These are phyloP conservation scores for Phytophthora hybrid DNA, from an alignment of 352 stramenopile species.

Conservation along the genomic window DNA sequence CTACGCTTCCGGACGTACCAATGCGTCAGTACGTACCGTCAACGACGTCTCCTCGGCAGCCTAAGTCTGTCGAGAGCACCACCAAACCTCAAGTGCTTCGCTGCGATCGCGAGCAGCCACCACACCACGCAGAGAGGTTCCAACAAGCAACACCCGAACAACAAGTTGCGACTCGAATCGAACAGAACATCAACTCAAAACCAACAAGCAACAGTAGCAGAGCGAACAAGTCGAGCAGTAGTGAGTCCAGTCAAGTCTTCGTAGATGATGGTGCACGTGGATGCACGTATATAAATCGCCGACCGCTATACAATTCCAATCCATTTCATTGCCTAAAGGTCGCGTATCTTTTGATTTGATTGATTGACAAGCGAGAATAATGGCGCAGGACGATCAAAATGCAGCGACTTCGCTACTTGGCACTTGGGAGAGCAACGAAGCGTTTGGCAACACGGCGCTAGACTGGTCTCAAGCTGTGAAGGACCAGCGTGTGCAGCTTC, in stretches of 20 bases:
- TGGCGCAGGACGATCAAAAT: constrained; percentile 11
- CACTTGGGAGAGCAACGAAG: constrained; percentile 71
- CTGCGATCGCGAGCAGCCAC: constrained; percentile 24
- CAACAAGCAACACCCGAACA: constrained; percentile 5
- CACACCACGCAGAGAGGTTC: constrained; percentile 31
- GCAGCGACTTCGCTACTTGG: constrained; percentile 38
- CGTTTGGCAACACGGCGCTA: constrained; percentile 79
- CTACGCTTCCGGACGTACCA: constrained; percentile 55
- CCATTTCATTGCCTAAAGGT: constrained; percentile 5
- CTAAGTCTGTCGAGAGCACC: constrained; percentile 26
- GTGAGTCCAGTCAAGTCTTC: constrained; percentile 33
- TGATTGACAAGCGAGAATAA: constrained; percentile 25
- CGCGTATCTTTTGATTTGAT: constrained; percentile 15
- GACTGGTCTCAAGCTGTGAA: constrained; percentile 83
- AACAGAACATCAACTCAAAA: background rate
- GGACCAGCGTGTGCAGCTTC: constrained; percentile 47
- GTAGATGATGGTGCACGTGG: constrained; percentile 26
- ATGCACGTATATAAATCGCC: constrained; percentile 34
- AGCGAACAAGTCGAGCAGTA: constrained; percentile 36
- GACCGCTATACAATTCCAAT: constrained; percentile 21
- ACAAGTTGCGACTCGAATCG: constrained; percentile 21
- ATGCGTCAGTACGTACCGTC: constrained; percentile 39
- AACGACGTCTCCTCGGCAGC: constrained; percentile 42
- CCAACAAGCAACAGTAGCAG: constrained; percentile 14
- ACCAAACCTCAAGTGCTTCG: constrained; percentile 17